phyloP scores from a whole-genome alignment of 176 grass and related monocot species.

The Zea mays region Zm-B73-REFERENCE-NAM-5.0 NC_050105.1:125845001-125845500 shows the following conservation, averaged over 20 bases:
- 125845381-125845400: constrained; percentile 25
- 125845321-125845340: constrained; percentile 97
- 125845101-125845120: background rate
- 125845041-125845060: background rate
- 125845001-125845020: background rate
- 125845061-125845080: background rate
- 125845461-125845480: constrained; percentile 8
- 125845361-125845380: constrained; percentile 28
- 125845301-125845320: constrained; percentile 97
- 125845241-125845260: background rate
- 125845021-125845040: background rate
- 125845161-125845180: too few species aligned
- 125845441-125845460: constrained; percentile 6
- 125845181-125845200: too few species aligned
- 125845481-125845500: background rate
- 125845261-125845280: background rate
- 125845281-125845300: constrained; percentile 70
- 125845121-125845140: background rate
- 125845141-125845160: background rate
- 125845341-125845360: constrained; percentile 60
- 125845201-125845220: too few species aligned
- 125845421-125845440: background rate
- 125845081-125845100: background rate
- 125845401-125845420: constrained; percentile 18
- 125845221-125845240: background rate